These are phyloP conservation scores for Trichoderma sp. DNA, from an alignment of 2,329 filamentous ascomycete species.

Conservation along the genomic window DNA sequence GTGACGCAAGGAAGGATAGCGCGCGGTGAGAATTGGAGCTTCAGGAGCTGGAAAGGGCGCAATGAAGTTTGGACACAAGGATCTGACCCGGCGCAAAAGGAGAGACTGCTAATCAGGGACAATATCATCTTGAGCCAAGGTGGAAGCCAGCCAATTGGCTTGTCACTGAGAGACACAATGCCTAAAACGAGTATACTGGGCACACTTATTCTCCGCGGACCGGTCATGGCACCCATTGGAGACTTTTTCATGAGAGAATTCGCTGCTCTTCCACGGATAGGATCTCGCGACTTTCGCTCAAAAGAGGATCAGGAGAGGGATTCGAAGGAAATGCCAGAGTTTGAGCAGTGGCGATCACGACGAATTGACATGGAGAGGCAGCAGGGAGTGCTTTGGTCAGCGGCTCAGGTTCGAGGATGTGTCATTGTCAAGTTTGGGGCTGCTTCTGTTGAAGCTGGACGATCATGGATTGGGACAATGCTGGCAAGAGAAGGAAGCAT, in stretches of 20 bases:
- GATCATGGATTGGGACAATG: slow-evolving; percentile 77
- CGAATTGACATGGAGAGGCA: slow-evolving; percentile 60
- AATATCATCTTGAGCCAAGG: slow-evolving; percentile 72
- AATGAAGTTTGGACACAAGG: slow-evolving; percentile 77
- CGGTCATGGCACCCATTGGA: slow-evolving; percentile 64
- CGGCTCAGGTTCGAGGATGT: slow-evolving; percentile 76
- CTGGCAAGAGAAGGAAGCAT: slow-evolving; percentile 74
- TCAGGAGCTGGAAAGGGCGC: slow-evolving; percentile 74
- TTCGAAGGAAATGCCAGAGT: slow-evolving; percentile 39
- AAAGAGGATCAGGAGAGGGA: slow-evolving; percentile 49
- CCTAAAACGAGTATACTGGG: slow-evolving; percentile 76
- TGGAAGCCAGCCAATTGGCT: slow-evolving; percentile 41
- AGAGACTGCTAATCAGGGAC: slow-evolving; percentile 78
- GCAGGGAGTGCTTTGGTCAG: slow-evolving; percentile 75
- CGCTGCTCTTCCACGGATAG: slow-evolving; percentile 74
- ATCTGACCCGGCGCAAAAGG: slow-evolving; percentile 37
- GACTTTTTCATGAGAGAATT: slow-evolving; percentile 81
- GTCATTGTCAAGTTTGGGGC: slow-evolving; percentile 92
- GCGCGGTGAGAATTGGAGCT: slow-evolving; percentile 85
- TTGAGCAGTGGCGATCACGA: slow-evolving; percentile 54
- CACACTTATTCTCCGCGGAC: slow-evolving; percentile 79
- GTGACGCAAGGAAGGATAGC: slow-evolving; percentile 85
- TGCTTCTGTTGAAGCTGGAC: slow-evolving; percentile 75
- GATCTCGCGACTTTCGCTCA: slow-evolving; percentile 73
- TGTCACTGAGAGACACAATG: slow-evolving; percentile 62